Evolutionary conservation across 495 filamentous ascomycete species (phyloP).

Genomic region (Penicillium cosmopolitanum): DNA sequence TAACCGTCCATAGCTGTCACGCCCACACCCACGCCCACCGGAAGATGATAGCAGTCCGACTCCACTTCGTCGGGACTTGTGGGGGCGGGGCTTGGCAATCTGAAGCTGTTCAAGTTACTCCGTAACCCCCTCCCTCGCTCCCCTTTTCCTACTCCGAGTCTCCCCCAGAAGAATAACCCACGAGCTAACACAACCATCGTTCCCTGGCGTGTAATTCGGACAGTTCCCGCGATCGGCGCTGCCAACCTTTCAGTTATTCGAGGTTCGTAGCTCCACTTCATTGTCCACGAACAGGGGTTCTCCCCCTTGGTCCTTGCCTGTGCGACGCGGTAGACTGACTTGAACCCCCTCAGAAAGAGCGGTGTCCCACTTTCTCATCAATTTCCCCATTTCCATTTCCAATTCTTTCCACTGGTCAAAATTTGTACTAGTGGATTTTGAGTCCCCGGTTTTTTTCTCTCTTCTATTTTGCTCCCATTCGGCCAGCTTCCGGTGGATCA

Average conservation of each 20-base stretch:
- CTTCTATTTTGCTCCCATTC: slow-evolving; percentile 2
- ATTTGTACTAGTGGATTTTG: background rate
- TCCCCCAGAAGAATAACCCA: background rate
- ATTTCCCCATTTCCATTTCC: slow-evolving; percentile 3
- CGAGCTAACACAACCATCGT: background rate
- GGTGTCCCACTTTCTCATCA: slow-evolving; percentile 14
- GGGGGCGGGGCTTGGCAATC: slow-evolving; percentile 24
- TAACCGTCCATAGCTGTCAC: too few relatives aligned
- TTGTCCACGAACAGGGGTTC: slow-evolving; percentile 14
- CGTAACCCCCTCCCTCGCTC: background rate
- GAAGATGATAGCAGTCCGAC: slow-evolving; percentile 11
- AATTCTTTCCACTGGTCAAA: background rate
- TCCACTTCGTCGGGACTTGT: slow-evolving; percentile 12
- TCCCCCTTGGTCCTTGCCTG: slow-evolving; percentile 3
- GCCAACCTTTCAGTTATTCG: slow-evolving; percentile 13
- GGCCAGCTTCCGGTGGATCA: background rate
- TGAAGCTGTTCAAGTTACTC: background rate
- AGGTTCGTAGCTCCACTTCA: slow-evolving; percentile 11
- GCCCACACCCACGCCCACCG: slow-evolving; percentile 1
- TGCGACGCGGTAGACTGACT: background rate
- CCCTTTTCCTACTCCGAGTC: background rate
- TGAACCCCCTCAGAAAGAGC: slow-evolving; percentile 21
- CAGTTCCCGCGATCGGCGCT: slow-evolving; percentile 19
- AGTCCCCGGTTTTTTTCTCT: slow-evolving; percentile 1
- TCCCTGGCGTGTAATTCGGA: background rate